Evolutionary conservation across 2,329 filamentous ascomycete genomes (phyloP).

Genomic region (Talaromyces sp.): DNA sequence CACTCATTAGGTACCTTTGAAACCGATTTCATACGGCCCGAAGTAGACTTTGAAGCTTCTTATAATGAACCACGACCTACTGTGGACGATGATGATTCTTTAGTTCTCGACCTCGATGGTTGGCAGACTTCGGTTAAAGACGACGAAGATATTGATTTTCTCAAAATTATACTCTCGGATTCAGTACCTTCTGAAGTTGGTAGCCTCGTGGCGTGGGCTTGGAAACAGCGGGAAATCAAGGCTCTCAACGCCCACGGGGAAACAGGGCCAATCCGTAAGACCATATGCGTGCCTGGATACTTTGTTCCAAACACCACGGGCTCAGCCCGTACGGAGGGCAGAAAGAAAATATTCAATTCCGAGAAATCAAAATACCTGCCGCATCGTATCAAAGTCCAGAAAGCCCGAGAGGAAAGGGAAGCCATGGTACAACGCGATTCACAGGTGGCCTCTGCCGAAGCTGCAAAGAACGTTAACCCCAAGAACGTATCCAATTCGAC

Average conservation of each 20-base stretch:
- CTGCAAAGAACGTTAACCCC: constrained; percentile 68
- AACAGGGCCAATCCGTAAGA: constrained; percentile 49
- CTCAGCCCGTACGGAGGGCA: constrained; percentile 83
- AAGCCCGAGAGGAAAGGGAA: constrained; percentile 85
- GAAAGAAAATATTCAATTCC: constrained; percentile 91
- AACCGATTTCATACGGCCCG: constrained; percentile 29
- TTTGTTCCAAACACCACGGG: constrained; percentile 86
- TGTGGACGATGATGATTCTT: constrained; percentile 60
- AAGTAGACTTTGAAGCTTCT: constrained; percentile 59
- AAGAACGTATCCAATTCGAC: constrained; percentile 82
- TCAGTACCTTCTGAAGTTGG: constrained; percentile 48
- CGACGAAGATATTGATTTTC: constrained; percentile 59
- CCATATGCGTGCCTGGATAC: constrained; percentile 58
- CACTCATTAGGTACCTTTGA: background rate
- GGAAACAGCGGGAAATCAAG: constrained; percentile 69
- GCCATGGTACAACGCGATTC: constrained; percentile 62
- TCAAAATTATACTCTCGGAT: constrained; percentile 49
- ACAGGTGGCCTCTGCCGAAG: constrained; percentile 62
- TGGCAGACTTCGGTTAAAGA: constrained; percentile 67
- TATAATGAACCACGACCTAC: constrained; percentile 57
- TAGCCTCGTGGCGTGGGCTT: constrained; percentile 61
- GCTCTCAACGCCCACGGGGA: constrained; percentile 58
- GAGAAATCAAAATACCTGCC: constrained; percentile 98
- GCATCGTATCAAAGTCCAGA: constrained; percentile 94
- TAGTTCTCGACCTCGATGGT: constrained; percentile 66